Percentiles rank a stretch among this genome's conserved stretches.
Evolutionary conservation across 495 filamentous ascomycete genomes (phyloP).

Genomic region (Neurospora intermedia): DNA sequence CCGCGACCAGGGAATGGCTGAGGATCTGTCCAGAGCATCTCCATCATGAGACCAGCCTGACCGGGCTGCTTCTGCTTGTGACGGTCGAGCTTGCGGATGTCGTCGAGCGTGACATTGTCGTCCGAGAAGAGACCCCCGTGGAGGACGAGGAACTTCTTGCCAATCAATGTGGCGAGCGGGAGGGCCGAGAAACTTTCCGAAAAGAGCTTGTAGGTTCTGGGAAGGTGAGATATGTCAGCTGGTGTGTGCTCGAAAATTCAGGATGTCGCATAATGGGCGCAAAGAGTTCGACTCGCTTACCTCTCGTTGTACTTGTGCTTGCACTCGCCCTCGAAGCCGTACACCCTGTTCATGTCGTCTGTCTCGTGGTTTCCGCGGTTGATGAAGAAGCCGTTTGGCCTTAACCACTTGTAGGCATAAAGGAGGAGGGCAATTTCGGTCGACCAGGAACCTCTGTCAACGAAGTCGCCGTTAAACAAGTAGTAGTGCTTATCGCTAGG

Average conservation of each 20-base stretch:
- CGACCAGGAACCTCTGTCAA: constrained; percentile 95
- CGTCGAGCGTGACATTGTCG: constrained; percentile 83
- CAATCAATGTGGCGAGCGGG: constrained; percentile 85
- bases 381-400: constrained; percentile 79
- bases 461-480: constrained; percentile 98
- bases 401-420: constrained; percentile 95
- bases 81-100: constrained; percentile 84
- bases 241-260: neutral
- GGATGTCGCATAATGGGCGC: neutral
- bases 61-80: constrained; percentile 94
- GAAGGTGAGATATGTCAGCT: constrained; percentile 10
- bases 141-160: constrained; percentile 81
- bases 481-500: constrained; percentile 80
- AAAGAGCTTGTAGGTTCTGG: constrained; percentile 82
- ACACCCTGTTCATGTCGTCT: constrained; percentile 98
- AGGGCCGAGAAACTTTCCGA: constrained; percentile 96
- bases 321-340: constrained; percentile 97
- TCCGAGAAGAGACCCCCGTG: constrained; percentile 97
- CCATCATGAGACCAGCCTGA: constrained; percentile 96
- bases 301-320: constrained; percentile 95
- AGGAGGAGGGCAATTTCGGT: constrained; percentile 89
- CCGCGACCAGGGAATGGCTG: constrained; percentile 76
- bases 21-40: constrained; percentile 99
- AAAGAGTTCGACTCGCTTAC: constrained; percentile 9
- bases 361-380: constrained; percentile 99